Evolutionary conservation across 495 filamentous ascomycete species (phyloP).

Genomic region (Penicillium angulare): DNA sequence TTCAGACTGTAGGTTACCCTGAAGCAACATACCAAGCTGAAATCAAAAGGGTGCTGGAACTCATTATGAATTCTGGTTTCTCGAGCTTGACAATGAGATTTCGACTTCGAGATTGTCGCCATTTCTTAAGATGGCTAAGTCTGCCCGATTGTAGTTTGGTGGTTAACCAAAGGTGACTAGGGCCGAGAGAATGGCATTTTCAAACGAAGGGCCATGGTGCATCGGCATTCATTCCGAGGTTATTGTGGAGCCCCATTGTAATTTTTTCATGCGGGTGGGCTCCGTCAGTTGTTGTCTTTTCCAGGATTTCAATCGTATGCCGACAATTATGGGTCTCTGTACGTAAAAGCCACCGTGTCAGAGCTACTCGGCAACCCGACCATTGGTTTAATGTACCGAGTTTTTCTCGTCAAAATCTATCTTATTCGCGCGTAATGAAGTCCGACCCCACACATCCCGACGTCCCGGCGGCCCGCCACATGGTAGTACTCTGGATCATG

Average conservation of each 20-base stretch:
- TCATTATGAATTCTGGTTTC: not conserved
- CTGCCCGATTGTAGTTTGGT: not conserved
- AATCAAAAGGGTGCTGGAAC: conserved; percentile 3
- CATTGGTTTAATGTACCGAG: too few species aligned
- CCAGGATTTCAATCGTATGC: too few species aligned
- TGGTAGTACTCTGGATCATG: too few species aligned
- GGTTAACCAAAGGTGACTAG: not conserved
- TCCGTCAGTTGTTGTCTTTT: too few species aligned
- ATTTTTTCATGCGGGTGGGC: too few species aligned
- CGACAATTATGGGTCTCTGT: too few species aligned
- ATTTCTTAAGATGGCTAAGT: not conserved
- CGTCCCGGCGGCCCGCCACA: too few species aligned
- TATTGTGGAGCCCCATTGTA: not conserved
- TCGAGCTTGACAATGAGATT: not conserved
- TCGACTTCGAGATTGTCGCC: not conserved
- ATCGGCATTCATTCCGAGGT: conserved; percentile 1
- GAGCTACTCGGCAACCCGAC: too few species aligned
- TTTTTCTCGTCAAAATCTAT: too few species aligned
- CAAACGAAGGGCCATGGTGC: not conserved
- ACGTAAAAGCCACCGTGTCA: too few species aligned
- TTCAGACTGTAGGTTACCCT: not conserved
- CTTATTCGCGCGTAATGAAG: too few species aligned
- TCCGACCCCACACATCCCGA: too few species aligned
- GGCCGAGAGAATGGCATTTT: not conserved
- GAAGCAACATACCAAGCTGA: conserved; percentile 1